Conservation (phyloP, 257 asterid genomes). For the Solanum habrochaites region DNA sequence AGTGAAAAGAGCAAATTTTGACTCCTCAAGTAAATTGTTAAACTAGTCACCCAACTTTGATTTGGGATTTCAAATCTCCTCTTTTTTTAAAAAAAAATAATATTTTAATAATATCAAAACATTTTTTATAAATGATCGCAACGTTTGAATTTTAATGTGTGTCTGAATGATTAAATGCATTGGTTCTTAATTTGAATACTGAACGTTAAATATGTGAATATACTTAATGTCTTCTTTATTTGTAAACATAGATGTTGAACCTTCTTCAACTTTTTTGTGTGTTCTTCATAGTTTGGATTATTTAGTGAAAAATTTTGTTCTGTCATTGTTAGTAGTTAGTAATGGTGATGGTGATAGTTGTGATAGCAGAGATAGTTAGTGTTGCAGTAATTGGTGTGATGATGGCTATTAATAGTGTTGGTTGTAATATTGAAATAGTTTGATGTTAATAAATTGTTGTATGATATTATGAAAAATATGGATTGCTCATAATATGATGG, state of each 20-base stretch:
- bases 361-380: not conserved
- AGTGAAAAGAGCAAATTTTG: not conserved
- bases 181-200: too few species aligned
- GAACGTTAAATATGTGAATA: too few species aligned
- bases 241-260: too few species aligned
- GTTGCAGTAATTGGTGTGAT: not conserved
- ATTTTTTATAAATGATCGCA: too few species aligned
- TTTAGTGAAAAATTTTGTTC: fast-evolving
- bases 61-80: not conserved
- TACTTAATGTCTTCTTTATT: too few species aligned
- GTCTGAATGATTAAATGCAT: too few species aligned
- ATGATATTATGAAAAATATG: too few species aligned
- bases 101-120: too few species aligned
- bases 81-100: too few species aligned
- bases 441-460: not conserved
- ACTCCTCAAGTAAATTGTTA: not conserved
- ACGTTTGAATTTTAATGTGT: too few species aligned
- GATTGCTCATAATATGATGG: not conserved
- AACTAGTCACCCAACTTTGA: not conserved
- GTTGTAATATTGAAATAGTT: not conserved
- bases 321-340: too few species aligned
- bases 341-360: not conserved
- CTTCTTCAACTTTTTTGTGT: not conserved
- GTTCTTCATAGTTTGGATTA: too few species aligned
- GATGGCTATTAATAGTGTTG: not conserved